phyloP scores from a whole-genome alignment of 805 yeast species.

The Nakazawaea wyomingensis region DNA sequence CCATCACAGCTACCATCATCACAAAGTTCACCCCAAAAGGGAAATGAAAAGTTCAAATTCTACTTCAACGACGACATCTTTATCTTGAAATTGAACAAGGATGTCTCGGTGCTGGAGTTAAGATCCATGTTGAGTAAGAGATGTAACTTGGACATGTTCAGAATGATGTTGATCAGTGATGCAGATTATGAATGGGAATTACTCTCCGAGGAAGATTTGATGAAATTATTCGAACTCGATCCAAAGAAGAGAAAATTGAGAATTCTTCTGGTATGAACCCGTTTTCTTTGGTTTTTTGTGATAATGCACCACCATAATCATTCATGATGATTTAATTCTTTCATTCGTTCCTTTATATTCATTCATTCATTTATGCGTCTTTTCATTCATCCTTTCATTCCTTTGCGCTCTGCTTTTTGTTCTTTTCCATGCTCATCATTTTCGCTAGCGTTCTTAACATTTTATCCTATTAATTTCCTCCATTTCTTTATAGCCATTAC shows the following conservation, averaged over 20 bases:
- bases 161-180: conserved; percentile 1
- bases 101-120: conserved; percentile 20
- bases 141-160: conserved; percentile 5
- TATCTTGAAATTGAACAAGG: conserved; percentile 42
- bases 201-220: conserved; percentile 6
- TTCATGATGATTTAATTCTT: background rate
- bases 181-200: conserved; percentile 4
- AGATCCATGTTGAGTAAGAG: conserved; percentile 16
- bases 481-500: too few relatives aligned
- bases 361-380: too few relatives aligned
- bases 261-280: background rate
- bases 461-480: too few relatives aligned
- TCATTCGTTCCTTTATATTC: background rate
- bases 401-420: too few relatives aligned
- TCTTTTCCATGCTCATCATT: too few relatives aligned
- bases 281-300: too few relatives aligned
- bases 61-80: conserved; percentile 78
- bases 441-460: too few relatives aligned
- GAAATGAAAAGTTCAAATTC: conserved; percentile 53
- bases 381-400: too few relatives aligned
- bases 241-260: conserved; percentile 9
- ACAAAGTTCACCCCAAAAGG: conserved; percentile 26
- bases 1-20: conserved; percentile 1
- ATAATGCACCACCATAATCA: background rate
- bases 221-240: conserved; percentile 5